These are phyloP conservation scores for Zoysia matrella DNA, from an alignment of 202 grass and related monocot genomes.

Conservation along the genomic window DNA sequence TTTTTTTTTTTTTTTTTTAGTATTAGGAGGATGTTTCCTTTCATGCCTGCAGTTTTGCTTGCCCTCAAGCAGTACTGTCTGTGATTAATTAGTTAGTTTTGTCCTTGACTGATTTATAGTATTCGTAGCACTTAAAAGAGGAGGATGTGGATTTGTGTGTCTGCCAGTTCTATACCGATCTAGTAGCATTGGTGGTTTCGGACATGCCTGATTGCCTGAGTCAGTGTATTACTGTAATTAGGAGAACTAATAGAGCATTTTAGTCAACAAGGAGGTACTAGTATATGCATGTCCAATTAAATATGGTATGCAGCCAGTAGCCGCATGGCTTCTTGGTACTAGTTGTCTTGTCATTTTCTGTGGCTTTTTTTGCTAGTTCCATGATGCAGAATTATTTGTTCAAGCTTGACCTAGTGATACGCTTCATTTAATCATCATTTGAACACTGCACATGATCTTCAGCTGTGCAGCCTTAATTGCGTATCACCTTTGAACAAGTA, in stretches of 20 bases:
- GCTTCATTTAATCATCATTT: background rate
- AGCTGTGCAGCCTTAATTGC: background rate
- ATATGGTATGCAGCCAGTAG: too few species aligned
- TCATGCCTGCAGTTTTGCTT: too few species aligned
- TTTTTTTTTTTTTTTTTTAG: too few species aligned
- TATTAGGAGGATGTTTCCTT: too few species aligned
- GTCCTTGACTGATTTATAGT: too few species aligned
- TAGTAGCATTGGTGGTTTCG: conserved; percentile 19
- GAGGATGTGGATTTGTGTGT: background rate
- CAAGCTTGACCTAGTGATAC: background rate
- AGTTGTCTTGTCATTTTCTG: background rate
- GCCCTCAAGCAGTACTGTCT: too few species aligned
- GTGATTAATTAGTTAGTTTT: too few species aligned
- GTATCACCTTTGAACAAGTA: conserved; percentile 28
- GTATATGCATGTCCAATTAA: background rate
- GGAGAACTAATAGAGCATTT: background rate
- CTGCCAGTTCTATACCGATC: too few species aligned
- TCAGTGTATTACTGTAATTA: conserved; percentile 7
- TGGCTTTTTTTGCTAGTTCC: conserved; percentile 15
- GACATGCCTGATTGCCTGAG: background rate
- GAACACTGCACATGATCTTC: background rate
- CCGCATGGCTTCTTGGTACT: background rate
- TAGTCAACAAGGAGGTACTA: background rate
- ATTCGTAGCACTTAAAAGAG: too few species aligned
- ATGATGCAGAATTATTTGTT: background rate